Evolutionary conservation across 192 early-diverging fungal genomes (phyloP), one percentile per base, ranked within the genome.

Genomic region (Coemansia interrupta): DNA sequence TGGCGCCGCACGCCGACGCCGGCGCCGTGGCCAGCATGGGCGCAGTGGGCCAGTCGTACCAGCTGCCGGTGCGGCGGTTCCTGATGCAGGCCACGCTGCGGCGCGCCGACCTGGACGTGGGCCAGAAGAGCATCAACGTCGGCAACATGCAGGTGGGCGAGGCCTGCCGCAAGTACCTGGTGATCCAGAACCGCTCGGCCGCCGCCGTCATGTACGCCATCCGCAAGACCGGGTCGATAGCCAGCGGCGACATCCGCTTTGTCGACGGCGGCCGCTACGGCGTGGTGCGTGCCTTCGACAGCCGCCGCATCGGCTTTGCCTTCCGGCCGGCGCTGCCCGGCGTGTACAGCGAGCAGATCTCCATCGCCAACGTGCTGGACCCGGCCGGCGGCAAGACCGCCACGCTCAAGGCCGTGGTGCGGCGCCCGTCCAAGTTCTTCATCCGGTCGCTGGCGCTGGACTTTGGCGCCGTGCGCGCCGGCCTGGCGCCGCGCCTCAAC

Each of bases 71-170:
- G 22, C 87, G 96, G 2, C 92, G 97, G 70, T 83, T 99, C 26
- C 82, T 99, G 70, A 80, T 99, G 1, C 86, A 93, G 40, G 87
- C 89, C 9, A 85, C 90, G 4, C 80, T 97, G 19, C 90, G 87
- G 58, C 80, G 88, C 22, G 89, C 92, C 5, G 80, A 90, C 39
- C 92, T 99, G 83, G 93, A 94, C 39, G 72, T 99, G 1, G 93
- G 94, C 18, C 96, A 99, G 66, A 92, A 91, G 64, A 91, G 94
- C 72, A 96, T 96, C 77, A 97, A 97, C 54, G 96, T 99, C 75
- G 96, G 96, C 28, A 81, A 83, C 19, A 81, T 97, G 54, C 92
- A 96, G 67, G 86, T 87, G 42, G 91, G 93, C 65, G 87, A 90
- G 65, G 32, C 66, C 0, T 83, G 85, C 41, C 82, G 90, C 40